A percentile compares a stretch with the other conserved stretches of the same genome.
These are phyloP conservation scores for Lachancea thermotolerans DNA, from an alignment of 805 yeast genomes.

Conservation along the genomic window DNA sequence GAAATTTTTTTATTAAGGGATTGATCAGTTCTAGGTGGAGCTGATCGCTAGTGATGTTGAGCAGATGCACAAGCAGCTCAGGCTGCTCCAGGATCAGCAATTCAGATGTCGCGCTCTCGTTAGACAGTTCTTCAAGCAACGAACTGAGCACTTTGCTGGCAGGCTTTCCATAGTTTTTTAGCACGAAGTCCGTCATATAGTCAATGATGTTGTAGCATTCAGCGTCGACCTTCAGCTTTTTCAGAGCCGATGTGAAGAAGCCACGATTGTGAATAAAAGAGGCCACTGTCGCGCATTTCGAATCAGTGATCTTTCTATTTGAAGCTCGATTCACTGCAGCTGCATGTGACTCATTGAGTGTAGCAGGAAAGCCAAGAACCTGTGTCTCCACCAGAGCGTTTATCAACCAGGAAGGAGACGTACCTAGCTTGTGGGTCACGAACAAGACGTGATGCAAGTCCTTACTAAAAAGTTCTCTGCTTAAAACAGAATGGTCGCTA, in stretches of 20 bases:
- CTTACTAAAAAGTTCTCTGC: conserved; percentile 17
- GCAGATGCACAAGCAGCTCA: conserved; percentile 24
- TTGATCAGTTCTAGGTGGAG: conserved; percentile 21
- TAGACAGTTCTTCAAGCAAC: conserved; percentile 59
- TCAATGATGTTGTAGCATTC: conserved; percentile 35
- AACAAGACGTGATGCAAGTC: conserved; percentile 27
- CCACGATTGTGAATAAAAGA: conserved; percentile 25
- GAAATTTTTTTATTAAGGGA: conserved; percentile 22
- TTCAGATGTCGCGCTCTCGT: conserved; percentile 35
- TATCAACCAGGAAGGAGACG: conserved; percentile 59
- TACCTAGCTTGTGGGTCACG: conserved; percentile 42
- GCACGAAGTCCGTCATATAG: conserved; percentile 41
- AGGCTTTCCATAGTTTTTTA: conserved; percentile 45
- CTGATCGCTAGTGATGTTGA: conserved; percentile 24
- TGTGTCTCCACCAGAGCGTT: conserved; percentile 48
- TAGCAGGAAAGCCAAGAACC: conserved; percentile 38
- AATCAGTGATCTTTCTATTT: conserved; percentile 1
- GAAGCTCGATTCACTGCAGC: conserved; percentile 21
- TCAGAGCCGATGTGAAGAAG: conserved; percentile 16
- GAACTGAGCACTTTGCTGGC: conserved; percentile 65
- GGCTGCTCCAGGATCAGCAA: conserved; percentile 29
- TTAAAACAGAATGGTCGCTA: conserved; percentile 42
- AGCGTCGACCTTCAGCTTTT: conserved; percentile 18
- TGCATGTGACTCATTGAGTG: conserved; percentile 31
- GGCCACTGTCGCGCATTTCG: conserved; percentile 23